phyloP scores from a whole-genome alignment of 345 rosid species.

The Aegle marmelos region DNA sequence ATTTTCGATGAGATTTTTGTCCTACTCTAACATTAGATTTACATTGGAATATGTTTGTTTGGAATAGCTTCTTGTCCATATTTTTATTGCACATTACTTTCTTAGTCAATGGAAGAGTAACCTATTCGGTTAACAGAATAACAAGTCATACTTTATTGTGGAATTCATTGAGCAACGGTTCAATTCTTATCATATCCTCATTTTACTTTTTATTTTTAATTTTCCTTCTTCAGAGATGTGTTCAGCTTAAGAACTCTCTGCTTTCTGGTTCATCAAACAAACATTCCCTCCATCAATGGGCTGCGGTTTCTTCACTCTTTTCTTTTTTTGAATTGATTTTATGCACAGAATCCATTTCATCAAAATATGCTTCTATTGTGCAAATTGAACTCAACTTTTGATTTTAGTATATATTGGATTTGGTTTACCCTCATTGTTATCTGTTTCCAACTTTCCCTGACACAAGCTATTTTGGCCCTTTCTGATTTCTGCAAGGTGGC shows the following conservation, averaged over 20 bases:
- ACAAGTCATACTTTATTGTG: not conserved
- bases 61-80: slow-evolving; percentile 1
- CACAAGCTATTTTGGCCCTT: not conserved
- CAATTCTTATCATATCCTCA: not conserved
- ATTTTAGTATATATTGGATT: not conserved
- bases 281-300: not conserved
- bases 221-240: not conserved
- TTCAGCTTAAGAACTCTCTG: not conserved
- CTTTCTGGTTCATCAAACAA: not conserved
- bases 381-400: not conserved
- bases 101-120: not conserved
- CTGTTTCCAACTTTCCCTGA: not conserved
- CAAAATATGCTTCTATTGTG: not conserved
- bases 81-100: not conserved
- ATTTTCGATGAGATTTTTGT: slow-evolving; percentile 1
- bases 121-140: not conserved
- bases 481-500: not conserved
- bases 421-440: not conserved
- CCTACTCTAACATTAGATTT: slow-evolving; percentile 8
- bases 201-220: not conserved
- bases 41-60: not conserved
- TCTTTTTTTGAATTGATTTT: not conserved
- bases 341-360: not conserved
- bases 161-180: not conserved
- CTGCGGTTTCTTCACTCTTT: not conserved